These are phyloP conservation scores for Xanthoparmelia taractica DNA, from an alignment of 495 filamentous ascomycete genomes.

Conservation along the genomic window DNA sequence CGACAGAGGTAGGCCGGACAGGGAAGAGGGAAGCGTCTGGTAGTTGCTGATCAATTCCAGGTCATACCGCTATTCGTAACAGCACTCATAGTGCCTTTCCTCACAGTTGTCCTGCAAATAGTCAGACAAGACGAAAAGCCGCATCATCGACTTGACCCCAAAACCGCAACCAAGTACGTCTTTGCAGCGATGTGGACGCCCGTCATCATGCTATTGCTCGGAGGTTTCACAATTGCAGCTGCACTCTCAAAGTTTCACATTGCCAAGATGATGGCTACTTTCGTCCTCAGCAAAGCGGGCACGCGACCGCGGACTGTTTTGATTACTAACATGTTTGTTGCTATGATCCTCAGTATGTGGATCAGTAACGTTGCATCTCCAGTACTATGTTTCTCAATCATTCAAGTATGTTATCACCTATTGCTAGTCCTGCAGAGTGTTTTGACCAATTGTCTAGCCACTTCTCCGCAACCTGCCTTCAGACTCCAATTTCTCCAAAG, in stretches of 20 bases:
- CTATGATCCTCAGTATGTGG: constrained; percentile 96
- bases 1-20: constrained; percentile 70
- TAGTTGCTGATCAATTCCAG: constrained; percentile 35
- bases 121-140: constrained; percentile 69
- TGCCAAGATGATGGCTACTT: constrained; percentile 91
- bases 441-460: constrained; percentile 49
- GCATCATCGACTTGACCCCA: constrained; percentile 59
- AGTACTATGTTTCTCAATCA: constrained; percentile 96
- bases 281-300: constrained; percentile 94
- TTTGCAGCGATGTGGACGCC: constrained; percentile 98
- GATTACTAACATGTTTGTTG: constrained; percentile 95
- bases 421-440: neutral
- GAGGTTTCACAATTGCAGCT: constrained; percentile 92
- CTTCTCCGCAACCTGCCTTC: constrained; percentile 86
- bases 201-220: constrained; percentile 95
- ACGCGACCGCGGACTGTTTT: constrained; percentile 81
- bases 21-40: too few species aligned
- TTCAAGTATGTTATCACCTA: constrained; percentile 51
- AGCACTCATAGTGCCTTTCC: constrained; percentile 84
- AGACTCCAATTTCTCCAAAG: constrained; percentile 87
- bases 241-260: constrained; percentile 96
- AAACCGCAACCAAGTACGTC: constrained; percentile 68
- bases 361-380: constrained; percentile 97
- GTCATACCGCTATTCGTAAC: constrained; percentile 97
- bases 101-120: constrained; percentile 79